Conservation (phyloP, 2,329 filamentous ascomycete species). For the Ophidiomyces ophidiicola region DNA sequence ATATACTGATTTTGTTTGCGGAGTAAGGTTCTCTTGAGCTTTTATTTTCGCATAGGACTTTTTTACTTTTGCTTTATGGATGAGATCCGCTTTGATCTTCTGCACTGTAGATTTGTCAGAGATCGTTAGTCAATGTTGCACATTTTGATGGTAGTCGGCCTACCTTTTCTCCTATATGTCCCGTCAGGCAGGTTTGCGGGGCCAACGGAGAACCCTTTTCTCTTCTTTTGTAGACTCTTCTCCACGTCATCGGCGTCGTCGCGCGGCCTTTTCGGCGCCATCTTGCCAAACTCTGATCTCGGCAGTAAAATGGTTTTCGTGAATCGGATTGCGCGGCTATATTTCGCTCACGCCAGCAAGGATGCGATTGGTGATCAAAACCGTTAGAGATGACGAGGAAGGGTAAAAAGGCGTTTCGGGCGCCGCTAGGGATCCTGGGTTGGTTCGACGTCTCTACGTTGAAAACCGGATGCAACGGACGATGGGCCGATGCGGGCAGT, state of each 20-base stretch:
- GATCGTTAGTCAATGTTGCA: too few relatives aligned
- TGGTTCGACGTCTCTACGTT: too few relatives aligned
- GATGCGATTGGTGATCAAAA: too few relatives aligned
- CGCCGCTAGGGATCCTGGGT: too few relatives aligned
- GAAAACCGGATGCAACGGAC: too few relatives aligned
- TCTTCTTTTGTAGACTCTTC: slow-evolving; percentile 32
- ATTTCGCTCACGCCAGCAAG: not conserved
- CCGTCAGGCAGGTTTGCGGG: slow-evolving; percentile 86
- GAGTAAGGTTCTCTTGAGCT: slow-evolving; percentile 40
- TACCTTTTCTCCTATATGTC: slow-evolving; percentile 69
- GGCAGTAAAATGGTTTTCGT: not conserved
- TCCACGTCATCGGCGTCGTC: slow-evolving; percentile 12
- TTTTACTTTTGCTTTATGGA: slow-evolving; percentile 85
- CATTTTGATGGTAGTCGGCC: too few relatives aligned
- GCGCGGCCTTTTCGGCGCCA: slow-evolving; percentile 16
- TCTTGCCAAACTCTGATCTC: slow-evolving; percentile 2
- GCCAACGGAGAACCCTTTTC: slow-evolving; percentile 71
- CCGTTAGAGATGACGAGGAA: too few relatives aligned
- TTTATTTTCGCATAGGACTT: slow-evolving; percentile 86
- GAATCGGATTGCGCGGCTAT: not conserved
- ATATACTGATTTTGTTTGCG: slow-evolving; percentile 26
- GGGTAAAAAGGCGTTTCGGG: too few relatives aligned
- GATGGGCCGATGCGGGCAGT: too few relatives aligned
- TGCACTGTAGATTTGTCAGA: slow-evolving; percentile 44
- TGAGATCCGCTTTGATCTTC: slow-evolving; percentile 80